phyloP scores from a whole-genome alignment of 805 yeast species.

The Saturnispora saitoi region DNA sequence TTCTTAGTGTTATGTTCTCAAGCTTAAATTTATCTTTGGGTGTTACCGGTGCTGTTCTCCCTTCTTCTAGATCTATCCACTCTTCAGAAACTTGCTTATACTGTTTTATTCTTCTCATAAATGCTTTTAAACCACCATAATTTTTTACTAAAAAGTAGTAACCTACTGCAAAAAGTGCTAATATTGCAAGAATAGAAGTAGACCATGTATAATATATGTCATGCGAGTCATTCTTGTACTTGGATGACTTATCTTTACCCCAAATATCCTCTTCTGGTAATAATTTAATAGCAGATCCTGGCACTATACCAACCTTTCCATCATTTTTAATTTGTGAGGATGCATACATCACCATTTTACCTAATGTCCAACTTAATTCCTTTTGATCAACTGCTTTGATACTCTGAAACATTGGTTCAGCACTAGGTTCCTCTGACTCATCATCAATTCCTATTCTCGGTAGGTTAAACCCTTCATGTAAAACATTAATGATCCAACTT shows the following conservation, averaged over 20 bases:
- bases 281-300: conserved; percentile 17
- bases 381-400: conserved; percentile 73
- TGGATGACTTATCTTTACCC: background rate
- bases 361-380: conserved; percentile 93
- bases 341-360: conserved; percentile 76
- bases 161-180: background rate
- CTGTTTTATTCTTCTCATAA: conserved; percentile 7
- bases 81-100: conserved; percentile 7
- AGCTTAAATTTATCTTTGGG: conserved; percentile 5
- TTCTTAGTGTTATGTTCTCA: conserved; percentile 20
- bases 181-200: conserved; percentile 2
- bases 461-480: conserved; percentile 87
- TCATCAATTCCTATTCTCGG: conserved; percentile 61
- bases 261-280: conserved; percentile 14
- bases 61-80: conserved; percentile 12
- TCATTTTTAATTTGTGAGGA: conserved; percentile 49
- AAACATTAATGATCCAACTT: conserved; percentile 81
- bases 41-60: conserved; percentile 8
- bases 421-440: conserved; percentile 12
- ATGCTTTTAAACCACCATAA: conserved; percentile 10
- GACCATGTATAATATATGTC: conserved; percentile 4
- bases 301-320: conserved; percentile 11
- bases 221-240: background rate
- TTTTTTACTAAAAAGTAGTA: conserved; percentile 8
- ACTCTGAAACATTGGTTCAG: conserved; percentile 51